These are phyloP conservation scores for Tylopilus felleus DNA, from an alignment of 768 basidiomycete genomes.

Conservation along the genomic window DNA sequence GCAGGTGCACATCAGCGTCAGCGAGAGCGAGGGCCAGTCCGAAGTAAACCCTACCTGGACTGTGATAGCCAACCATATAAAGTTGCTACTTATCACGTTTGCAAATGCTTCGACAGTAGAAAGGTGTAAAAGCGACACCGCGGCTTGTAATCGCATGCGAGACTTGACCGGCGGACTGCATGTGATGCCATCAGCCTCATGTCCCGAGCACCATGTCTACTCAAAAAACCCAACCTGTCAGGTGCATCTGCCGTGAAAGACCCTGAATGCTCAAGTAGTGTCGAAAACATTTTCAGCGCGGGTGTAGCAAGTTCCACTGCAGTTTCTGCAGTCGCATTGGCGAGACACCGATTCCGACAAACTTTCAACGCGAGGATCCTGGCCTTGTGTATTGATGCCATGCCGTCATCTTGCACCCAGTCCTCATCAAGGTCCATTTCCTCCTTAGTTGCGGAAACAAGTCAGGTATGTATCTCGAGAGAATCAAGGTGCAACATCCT, in stretches of 20 bases:
- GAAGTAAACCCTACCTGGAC: constrained; percentile 61
- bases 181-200: constrained; percentile 11
- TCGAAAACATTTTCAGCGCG: constrained; percentile 70
- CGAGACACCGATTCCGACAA: constrained; percentile 74
- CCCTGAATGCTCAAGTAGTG: constrained; percentile 68
- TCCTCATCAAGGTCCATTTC: constrained; percentile 61
- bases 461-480: neutral
- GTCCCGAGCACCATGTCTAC: neutral
- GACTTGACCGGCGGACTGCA: constrained; percentile 60
- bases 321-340: constrained; percentile 54
- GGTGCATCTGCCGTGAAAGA: constrained; percentile 52
- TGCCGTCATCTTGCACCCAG: constrained; percentile 70
- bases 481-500: constrained; percentile 18
- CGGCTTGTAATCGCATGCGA: constrained; percentile 81
- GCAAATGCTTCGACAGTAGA: constrained; percentile 57
- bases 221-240: constrained; percentile 44
- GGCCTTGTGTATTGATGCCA: constrained; percentile 57
- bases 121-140: constrained; percentile 76
- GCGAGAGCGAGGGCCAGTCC: neutral
- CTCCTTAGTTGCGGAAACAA: constrained; percentile 37
- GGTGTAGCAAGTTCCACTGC: constrained; percentile 70
- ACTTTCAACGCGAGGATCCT: constrained; percentile 79
- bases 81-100: constrained; percentile 53
- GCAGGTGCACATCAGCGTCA: neutral
- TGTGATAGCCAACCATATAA: constrained; percentile 65